phyloP scores from a whole-genome alignment of 306 rosid genomes.

The Fragaria iinumae region DNA sequence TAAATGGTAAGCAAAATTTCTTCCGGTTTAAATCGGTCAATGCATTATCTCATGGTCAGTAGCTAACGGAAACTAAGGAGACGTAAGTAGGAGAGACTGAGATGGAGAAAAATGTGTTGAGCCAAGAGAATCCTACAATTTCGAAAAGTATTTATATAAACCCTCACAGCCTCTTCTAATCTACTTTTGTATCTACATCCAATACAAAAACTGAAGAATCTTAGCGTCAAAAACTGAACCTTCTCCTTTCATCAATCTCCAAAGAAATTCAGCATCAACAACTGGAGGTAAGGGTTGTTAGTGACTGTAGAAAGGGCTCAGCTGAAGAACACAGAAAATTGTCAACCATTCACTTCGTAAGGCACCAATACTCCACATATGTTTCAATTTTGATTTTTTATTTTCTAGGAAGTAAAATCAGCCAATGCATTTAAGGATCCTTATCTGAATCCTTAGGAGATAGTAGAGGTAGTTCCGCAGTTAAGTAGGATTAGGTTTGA shows the following conservation, averaged over 20 bases:
- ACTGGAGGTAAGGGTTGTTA: not conserved
- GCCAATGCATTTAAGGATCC: not conserved
- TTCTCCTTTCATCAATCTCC: not conserved
- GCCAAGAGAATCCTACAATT: slow-evolving; percentile 11
- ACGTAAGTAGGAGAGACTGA: not conserved
- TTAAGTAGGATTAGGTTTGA: not conserved
- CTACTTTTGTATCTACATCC: not conserved
- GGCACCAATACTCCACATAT: not conserved
- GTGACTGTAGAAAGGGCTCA: not conserved
- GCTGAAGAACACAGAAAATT: not conserved
- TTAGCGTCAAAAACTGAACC: not conserved
- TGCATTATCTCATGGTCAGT: not conserved
- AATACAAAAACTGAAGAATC: not conserved
- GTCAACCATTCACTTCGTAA: not conserved
- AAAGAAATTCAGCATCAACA: not conserved
- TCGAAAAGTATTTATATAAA: not conserved
- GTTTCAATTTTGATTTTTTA: not conserved
- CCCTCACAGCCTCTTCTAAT: not conserved
- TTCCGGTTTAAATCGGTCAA: not conserved
- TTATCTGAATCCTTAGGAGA: not conserved
- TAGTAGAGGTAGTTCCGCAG: not conserved
- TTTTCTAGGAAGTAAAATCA: not conserved
- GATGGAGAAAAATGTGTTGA: slow-evolving; percentile 2
- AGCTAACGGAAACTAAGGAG: not conserved
- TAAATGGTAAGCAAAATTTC: not conserved